Conservation (phyloP, 1,284 basidiomycete genomes). For the Fomitopsis palustris region DNA sequence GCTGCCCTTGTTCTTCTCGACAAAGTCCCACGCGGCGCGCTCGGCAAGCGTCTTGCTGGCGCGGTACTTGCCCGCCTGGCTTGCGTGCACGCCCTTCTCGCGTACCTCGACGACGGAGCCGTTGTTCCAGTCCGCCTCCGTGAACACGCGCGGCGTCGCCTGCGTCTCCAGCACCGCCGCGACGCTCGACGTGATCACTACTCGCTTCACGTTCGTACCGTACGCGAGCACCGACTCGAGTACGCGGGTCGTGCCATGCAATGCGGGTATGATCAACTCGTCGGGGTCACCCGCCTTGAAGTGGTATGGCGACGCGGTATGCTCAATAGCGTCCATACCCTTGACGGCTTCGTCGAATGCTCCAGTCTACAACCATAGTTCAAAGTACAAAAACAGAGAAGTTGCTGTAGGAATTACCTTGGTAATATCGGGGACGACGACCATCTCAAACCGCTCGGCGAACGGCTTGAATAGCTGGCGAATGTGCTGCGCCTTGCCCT, state of each 20-base stretch:
- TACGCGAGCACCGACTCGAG: slow-evolving; percentile 22
- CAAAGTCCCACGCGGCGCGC: slow-evolving; percentile 54
- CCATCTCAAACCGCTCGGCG: slow-evolving; percentile 46
- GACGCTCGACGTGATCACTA: slow-evolving; percentile 54
- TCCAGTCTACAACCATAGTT: slow-evolving; percentile 22
- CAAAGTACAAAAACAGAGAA: neutral
- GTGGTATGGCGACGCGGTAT: slow-evolving; percentile 45
- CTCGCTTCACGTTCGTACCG: slow-evolving; percentile 51
- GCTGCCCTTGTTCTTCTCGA: slow-evolving; percentile 45
- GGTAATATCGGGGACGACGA: slow-evolving; percentile 54
- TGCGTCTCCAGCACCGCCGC: slow-evolving; percentile 43
- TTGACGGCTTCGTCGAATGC: slow-evolving; percentile 40
- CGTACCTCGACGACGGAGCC: slow-evolving; percentile 45
- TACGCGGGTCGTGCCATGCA: slow-evolving; percentile 27
- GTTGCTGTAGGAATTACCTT: slow-evolving; percentile 29
- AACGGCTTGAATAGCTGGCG: slow-evolving; percentile 42
- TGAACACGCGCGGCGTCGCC: slow-evolving; percentile 23
- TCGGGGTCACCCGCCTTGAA: slow-evolving; percentile 32
- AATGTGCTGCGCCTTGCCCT: slow-evolving; percentile 48
- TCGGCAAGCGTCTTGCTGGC: slow-evolving; percentile 73
- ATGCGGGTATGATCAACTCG: slow-evolving; percentile 30
- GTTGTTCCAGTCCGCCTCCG: slow-evolving; percentile 65
- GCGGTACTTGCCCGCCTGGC: slow-evolving; percentile 43
- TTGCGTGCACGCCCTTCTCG: slow-evolving; percentile 47
- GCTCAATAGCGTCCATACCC: slow-evolving; percentile 40